A percentile compares a stretch with the other conserved stretches of the same genome.
Evolutionary conservation across 2,329 filamentous ascomycete species (phyloP).

Genomic region (Chrysoporthe puriensis): DNA sequence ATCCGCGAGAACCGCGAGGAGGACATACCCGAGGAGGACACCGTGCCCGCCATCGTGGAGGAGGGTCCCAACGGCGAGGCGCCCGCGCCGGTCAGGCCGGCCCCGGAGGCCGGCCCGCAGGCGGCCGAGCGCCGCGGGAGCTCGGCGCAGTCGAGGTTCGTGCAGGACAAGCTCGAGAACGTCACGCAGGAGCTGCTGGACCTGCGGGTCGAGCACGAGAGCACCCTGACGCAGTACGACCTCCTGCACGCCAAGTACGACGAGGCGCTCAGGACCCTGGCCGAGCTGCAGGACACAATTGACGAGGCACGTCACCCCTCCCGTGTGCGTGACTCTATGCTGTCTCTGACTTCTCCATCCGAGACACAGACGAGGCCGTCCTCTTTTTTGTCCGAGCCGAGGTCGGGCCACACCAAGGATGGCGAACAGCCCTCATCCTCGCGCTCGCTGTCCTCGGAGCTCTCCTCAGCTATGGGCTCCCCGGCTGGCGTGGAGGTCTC

Average conservation of each 20-base stretch:
- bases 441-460: slow-evolving; percentile 90
- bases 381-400: slow-evolving; percentile 83
- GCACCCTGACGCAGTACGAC: slow-evolving; percentile 79
- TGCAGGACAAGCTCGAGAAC: slow-evolving; percentile 89
- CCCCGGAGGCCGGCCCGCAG: slow-evolving; percentile 26
- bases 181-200: slow-evolving; percentile 92
- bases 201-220: slow-evolving; percentile 87
- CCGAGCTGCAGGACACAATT: slow-evolving; percentile 81
- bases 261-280: slow-evolving; percentile 78
- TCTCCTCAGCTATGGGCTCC: slow-evolving; percentile 84
- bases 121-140: slow-evolving; percentile 56
- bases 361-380: slow-evolving; percentile 62
- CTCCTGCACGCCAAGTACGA: slow-evolving; percentile 87
- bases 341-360: slow-evolving; percentile 56
- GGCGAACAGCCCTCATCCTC: slow-evolving; percentile 73
- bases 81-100: slow-evolving; percentile 39
- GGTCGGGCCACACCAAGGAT: slow-evolving; percentile 72
- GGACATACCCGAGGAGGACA: slow-evolving; percentile 33
- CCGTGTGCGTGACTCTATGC: slow-evolving; percentile 57
- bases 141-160: slow-evolving; percentile 80
- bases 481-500: slow-evolving; percentile 66
- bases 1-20: slow-evolving; percentile 59
- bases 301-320: slow-evolving; percentile 75
- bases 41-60: slow-evolving; percentile 31
- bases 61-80: slow-evolving; percentile 40